phyloP scores from a whole-genome alignment of 2,329 filamentous ascomycete genomes.

The Ophiosphaerella herpotricha region DNA sequence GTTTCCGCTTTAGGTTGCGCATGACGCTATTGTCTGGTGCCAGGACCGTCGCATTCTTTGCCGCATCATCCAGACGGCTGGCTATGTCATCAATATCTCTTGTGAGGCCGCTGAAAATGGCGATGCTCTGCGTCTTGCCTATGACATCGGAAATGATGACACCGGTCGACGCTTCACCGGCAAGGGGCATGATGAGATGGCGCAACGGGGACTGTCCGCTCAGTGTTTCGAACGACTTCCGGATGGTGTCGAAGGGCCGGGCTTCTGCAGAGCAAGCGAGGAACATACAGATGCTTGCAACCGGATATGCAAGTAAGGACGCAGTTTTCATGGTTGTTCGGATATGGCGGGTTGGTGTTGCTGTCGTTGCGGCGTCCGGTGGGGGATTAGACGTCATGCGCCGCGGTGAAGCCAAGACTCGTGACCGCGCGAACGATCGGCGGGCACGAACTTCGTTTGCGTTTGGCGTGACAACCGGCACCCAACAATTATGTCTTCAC shows the following conservation, averaged over 20 bases:
- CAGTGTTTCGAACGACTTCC: conserved; percentile 34
- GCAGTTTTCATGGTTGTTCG: conserved; percentile 34
- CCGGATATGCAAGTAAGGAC: conserved; percentile 28
- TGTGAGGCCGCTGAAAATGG: conserved; percentile 81
- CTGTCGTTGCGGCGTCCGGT: conserved; percentile 14
- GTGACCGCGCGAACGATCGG: conserved; percentile 37
- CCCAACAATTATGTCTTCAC: conserved; percentile 16
- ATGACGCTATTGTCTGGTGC: conserved; percentile 86
- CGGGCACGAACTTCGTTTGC: conserved; percentile 10
- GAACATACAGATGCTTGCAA: conserved; percentile 35
- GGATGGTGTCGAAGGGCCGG: conserved; percentile 35
- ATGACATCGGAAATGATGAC: conserved; percentile 85
- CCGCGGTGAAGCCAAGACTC: conserved; percentile 38
- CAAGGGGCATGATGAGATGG: conserved; percentile 35
- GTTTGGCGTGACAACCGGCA: conserved; percentile 4
- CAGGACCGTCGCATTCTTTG: conserved; percentile 78
- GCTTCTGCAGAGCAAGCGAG: conserved; percentile 39
- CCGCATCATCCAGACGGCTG: conserved; percentile 68
- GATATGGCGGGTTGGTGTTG: conserved; percentile 13
- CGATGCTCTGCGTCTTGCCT: conserved; percentile 74
- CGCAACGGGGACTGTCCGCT: conserved; percentile 35
- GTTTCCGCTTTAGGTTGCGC: conserved; percentile 77
- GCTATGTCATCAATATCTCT: conserved; percentile 74
- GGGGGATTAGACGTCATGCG: conserved; percentile 40
- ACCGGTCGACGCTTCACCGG: conserved; percentile 38